Base-by-base conservation (phyloP, 192 early-diverging fungal genomes). In the Helicostylum pulchrum region DNA sequence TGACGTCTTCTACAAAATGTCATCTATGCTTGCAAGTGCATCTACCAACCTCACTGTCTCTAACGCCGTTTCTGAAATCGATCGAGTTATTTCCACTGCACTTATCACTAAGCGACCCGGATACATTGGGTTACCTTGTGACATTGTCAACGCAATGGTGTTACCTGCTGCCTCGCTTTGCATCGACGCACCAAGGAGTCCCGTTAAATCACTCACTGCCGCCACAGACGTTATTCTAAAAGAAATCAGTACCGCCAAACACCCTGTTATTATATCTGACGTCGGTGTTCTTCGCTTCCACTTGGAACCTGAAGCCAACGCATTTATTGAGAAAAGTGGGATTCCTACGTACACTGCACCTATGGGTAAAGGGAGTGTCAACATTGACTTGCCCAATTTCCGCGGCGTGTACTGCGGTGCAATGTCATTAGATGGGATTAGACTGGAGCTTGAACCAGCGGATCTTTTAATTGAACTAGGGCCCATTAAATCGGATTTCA, bases 401-500 rank as follows among this genome's bases (percentile, higher is more conserved):
- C 62, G 80, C 8, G 80, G 80, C 2, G 56, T 53, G 7, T 81
- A 80, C 23, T 46, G 64, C 54, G 80, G 80, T n/a, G 39, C 58
- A 21, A 55, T 80, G 19, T 68, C 74, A 6, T 62, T 76, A 14
- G 55, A 47, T 4, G 57, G 70, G 7, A 52, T 80, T 17, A 36
- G 55, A 45, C 39, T 66, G 14, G 80, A 77, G 50, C 64, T 81
- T 20, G 47, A 68, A 50, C 9, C 51, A 2, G 26, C 68, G 8
- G 78, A 81, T 54, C 52, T 80, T 21, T 68, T 81, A 26, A 20
- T 81, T 9, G 66, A 67, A 26, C 34, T 81, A 36, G 80, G 80
- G 4, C 45, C 75, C 1, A 56, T 80, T 52, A 75, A 80, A 30
- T 59, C 75, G 17, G 80, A 81, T 70, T 80, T 75, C 61, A 81